Evolutionary conservation across 2,329 filamentous ascomycete genomes (phyloP).

Genomic region (Lachnum nothofagi): DNA sequence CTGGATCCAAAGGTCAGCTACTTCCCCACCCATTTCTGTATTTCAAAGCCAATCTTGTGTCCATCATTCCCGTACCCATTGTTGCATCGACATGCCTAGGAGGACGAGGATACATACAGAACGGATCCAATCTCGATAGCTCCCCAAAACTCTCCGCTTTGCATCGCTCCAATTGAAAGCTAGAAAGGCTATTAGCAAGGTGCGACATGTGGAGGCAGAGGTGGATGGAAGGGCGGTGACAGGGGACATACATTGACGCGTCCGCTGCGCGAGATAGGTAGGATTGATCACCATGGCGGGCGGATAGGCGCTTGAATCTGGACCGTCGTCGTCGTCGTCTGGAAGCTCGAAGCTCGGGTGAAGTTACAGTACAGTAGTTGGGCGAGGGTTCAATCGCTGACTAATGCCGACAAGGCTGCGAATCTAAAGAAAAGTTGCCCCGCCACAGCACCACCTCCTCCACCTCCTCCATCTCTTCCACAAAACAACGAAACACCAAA

Average conservation of each 20-base stretch:
- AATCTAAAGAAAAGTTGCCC: conserved; percentile 5
- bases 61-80: too few relatives aligned
- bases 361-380: too few relatives aligned
- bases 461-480: not conserved
- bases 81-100: too few relatives aligned
- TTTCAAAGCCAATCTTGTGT: not conserved
- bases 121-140: conserved; percentile 94
- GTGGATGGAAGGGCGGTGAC: too few relatives aligned
- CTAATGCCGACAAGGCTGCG: conserved; percentile 19
- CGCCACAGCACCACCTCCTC: not conserved
- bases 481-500: not conserved
- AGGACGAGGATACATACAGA: conserved; percentile 62
- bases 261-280: conserved; percentile 81
- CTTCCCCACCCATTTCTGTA: not conserved
- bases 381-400: not conserved
- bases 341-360: conserved; percentile 18
- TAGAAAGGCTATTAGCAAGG: conserved; percentile 48
- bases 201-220: too few relatives aligned
- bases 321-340: conserved; percentile 3
- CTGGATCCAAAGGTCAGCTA: conserved; percentile 43
- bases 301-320: conserved; percentile 7
- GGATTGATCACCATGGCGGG: conserved; percentile 78
- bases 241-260: conserved; percentile 71
- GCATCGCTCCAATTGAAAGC: conserved; percentile 87
- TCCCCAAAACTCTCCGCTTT: conserved; percentile 75